Percentiles rank a stretch among this genome's conserved stretches.
These are phyloP conservation scores for Dichomitus squalens DNA, from an alignment of 1,284 basidiomycete genomes.

Conservation along the genomic window DNA sequence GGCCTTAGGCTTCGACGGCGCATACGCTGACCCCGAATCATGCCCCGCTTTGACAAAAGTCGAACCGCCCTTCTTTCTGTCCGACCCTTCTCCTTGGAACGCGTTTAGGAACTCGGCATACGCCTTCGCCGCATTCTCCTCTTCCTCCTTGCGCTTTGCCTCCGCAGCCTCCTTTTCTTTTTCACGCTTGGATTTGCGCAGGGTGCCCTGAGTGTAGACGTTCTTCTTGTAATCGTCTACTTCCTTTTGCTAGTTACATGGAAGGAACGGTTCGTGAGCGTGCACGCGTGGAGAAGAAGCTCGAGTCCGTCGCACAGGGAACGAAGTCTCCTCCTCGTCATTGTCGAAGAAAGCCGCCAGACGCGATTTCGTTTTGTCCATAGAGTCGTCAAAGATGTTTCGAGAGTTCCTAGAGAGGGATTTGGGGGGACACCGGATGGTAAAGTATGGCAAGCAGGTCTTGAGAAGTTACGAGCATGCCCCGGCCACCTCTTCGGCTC, in stretches of 20 bases:
- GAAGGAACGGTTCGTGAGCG: slow-evolving; percentile 57
- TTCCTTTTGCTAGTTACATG: slow-evolving; percentile 65
- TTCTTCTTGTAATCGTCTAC: slow-evolving; percentile 78
- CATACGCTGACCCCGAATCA: slow-evolving; percentile 53
- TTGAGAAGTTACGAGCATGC: background rate
- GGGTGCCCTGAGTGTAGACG: slow-evolving; percentile 73
- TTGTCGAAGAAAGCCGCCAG: slow-evolving; percentile 80
- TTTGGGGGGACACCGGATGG: background rate
- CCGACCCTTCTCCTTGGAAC: slow-evolving; percentile 75
- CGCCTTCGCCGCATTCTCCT: slow-evolving; percentile 75
- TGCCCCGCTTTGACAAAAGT: slow-evolving; percentile 77
- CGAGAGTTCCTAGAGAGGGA: background rate
- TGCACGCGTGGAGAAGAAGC: slow-evolving; percentile 53
- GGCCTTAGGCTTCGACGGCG: slow-evolving; percentile 40
- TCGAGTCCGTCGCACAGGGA: slow-evolving; percentile 83
- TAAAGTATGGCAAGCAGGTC: background rate
- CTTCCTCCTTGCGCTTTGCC: slow-evolving; percentile 82
- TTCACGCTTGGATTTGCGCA: slow-evolving; percentile 77
- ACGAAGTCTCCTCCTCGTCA: slow-evolving; percentile 79
- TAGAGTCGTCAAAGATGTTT: slow-evolving; percentile 27
- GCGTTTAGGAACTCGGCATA: slow-evolving; percentile 88
- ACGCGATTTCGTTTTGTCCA: slow-evolving; percentile 80
- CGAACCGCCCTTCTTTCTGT: slow-evolving; percentile 53
- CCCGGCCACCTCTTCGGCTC: no score
- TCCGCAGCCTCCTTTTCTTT: slow-evolving; percentile 90